Base-by-base conservation (phyloP, 1,284 basidiomycete species). In the Grifola frondosa region DNA sequence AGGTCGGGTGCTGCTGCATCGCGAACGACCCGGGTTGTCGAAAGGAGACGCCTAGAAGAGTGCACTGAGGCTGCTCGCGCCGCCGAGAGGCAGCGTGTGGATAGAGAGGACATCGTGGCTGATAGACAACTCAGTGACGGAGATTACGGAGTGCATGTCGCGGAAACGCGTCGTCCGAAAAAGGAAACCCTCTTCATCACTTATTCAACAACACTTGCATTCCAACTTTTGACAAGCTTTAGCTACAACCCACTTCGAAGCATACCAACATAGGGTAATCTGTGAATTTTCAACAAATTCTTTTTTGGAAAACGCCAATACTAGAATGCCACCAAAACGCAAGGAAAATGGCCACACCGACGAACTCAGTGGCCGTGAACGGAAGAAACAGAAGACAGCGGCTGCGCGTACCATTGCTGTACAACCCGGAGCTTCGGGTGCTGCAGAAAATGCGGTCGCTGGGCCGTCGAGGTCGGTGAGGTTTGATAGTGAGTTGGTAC, bases 351-450 rank as follows among this genome's bases (percentile, higher is more conserved):
- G 65, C 5, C 62, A 42, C 4, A 17, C 39, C 4, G 56, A 54
- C 3, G 60, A 75, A 42, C 55, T 64, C 24, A 72, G 68, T 15
- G 71, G 74, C 22, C 71, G 77, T 31, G 78, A 82, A 44, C 78
- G 73, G 59, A 90, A 90, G 69, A 88, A 83, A 58, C 69, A 75
- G 44, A 87, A 81, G 59, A 68, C 84, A 12, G 67, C 68, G 20
- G 65, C 66, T 32, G 84, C 85, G 12, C 76, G 86, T n/a, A 78
- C 76, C 3, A 90, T 90, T 47, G 64, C 74, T 6, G 77, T 87
- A 1, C 85, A 90, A 54, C 45, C 68, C 26, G 45, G 44, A 3
- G 26, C 61, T 4, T 41, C 61, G 34, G 44, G 53, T 21, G 35
- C 60, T 13, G 39, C 28, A 17, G 44, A 49, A 3, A 62, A 62